Base-by-base conservation (phyloP, 169 alveolate species). In the Sarcocystis neurona region DNA sequence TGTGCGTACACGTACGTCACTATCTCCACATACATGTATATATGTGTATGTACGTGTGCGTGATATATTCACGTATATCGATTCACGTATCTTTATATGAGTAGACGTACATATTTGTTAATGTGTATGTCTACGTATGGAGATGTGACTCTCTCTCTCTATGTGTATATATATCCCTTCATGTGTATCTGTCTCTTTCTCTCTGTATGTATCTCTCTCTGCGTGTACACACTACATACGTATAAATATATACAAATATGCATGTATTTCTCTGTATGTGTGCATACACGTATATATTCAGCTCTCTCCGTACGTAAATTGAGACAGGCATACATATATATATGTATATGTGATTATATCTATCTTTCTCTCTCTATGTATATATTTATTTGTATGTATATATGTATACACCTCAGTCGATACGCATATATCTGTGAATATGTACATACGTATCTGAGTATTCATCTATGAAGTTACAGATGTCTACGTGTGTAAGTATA, bases 11-110 rank as follows among this genome's bases (percentile, higher is more conserved):
- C 58, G 32, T 27, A 2, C 37, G 43, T 12, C 18, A 70, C 18
- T 89, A 72, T 63, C 68, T 85, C 27, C 30, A 77, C 68, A 77
- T 79, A 20, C 30, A 15, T 20, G n/a, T 37, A 20, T n/a, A 8
- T 20, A 30, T 8, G 10, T 77, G 68, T 77, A n/a, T 20, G 63
- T 30, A 77, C 12, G 27, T 20, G 43, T 15, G 27, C 43, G 10
- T 5, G 8, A 27, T 66, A 30, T 27, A 66, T 23, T 6, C 27
- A 66, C 8, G 8, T 66, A 66, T 66, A 66, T 66, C 10, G 5
- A 66, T 66, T 15, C 27, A 23, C 30, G 8, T 27, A 66, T 30
- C 10, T 66, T 6, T 50, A 8, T 50, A 50, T 50, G 37, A 15
- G 39, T 30, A 27, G 10, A 30, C 8, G 27, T 23, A 30, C 27